These are phyloP conservation scores for Suillus subaureus DNA, from an alignment of 768 basidiomycete genomes.

Conservation along the genomic window DNA sequence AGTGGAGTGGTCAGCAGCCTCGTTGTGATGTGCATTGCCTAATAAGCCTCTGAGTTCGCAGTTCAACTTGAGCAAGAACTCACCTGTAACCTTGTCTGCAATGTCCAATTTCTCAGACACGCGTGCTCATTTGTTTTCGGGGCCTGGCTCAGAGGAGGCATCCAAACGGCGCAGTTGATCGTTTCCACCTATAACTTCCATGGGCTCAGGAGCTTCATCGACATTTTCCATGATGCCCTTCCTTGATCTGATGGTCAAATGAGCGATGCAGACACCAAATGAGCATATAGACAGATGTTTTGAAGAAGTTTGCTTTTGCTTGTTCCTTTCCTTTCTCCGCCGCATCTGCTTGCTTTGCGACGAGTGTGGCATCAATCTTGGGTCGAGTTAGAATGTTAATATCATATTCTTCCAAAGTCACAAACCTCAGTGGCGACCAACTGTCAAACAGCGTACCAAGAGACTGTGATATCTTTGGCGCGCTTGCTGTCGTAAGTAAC, in stretches of 20 bases:
- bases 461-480: slow-evolving; percentile 80
- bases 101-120: slow-evolving; percentile 46
- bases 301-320: slow-evolving; percentile 46
- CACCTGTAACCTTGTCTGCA: slow-evolving; percentile 77
- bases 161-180: slow-evolving; percentile 22
- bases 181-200: slow-evolving; percentile 15
- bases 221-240: slow-evolving; percentile 15
- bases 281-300: slow-evolving; percentile 24
- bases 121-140: slow-evolving; percentile 49
- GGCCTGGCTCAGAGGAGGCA: slow-evolving; percentile 25
- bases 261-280: not conserved
- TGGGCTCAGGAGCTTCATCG: slow-evolving; percentile 18
- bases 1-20: too few relatives aligned
- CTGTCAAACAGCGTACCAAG: slow-evolving; percentile 91
- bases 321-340: slow-evolving; percentile 48
- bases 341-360: slow-evolving; percentile 35
- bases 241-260: slow-evolving; percentile 8
- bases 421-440: slow-evolving; percentile 85
- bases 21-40: too few relatives aligned
- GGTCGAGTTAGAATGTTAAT: slow-evolving; percentile 1
- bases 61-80: too few relatives aligned
- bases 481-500: slow-evolving; percentile 96
- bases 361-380: slow-evolving; percentile 76
- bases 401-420: slow-evolving; percentile 6
- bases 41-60: too few relatives aligned